phyloP scores from a whole-genome alignment of 1,284 basidiomycete species.

The Testicularia cyperi region DNA sequence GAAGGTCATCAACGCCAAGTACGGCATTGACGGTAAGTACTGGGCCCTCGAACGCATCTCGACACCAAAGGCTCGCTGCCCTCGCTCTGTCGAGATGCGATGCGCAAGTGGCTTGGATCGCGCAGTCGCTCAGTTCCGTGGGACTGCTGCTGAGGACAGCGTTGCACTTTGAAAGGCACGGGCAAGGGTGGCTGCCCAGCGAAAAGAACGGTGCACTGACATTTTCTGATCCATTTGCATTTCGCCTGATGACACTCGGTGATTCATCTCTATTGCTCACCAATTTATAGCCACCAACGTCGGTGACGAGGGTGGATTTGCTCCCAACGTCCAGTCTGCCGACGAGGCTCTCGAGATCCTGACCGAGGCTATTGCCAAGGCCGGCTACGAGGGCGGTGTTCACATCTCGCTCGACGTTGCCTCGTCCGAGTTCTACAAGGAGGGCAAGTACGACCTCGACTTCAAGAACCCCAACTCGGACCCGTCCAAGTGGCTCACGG shows the following conservation, averaged over 20 bases:
- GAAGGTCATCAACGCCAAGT: constrained; percentile 98
- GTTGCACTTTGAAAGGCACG: too few species aligned
- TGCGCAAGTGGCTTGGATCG: too few species aligned
- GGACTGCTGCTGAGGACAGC: too few species aligned
- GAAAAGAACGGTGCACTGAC: too few species aligned
- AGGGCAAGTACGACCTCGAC: constrained; percentile 98
- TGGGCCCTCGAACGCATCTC: too few species aligned
- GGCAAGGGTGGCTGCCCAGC: too few species aligned
- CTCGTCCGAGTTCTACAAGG: constrained; percentile 99
- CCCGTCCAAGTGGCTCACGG: constrained; percentile 88
- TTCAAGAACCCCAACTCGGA: constrained; percentile 99
- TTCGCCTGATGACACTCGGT: too few species aligned
- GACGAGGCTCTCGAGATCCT: constrained; percentile 97
- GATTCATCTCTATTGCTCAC: too few species aligned
- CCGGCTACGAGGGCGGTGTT: constrained; percentile 97
- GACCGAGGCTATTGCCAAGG: constrained; percentile 91
- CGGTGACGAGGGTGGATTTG: constrained; percentile 99
- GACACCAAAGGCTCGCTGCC: too few species aligned
- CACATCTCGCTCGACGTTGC: constrained; percentile 99
- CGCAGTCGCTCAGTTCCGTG: too few species aligned
- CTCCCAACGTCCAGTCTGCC: constrained; percentile 93
- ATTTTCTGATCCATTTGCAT: too few species aligned
- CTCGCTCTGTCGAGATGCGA: too few species aligned
- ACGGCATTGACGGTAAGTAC: constrained; percentile 82
- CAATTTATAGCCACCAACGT: constrained; percentile 92